phyloP scores from a whole-genome alignment of 2,329 filamentous ascomycete species.

The Diaporthe ampelina region DNA sequence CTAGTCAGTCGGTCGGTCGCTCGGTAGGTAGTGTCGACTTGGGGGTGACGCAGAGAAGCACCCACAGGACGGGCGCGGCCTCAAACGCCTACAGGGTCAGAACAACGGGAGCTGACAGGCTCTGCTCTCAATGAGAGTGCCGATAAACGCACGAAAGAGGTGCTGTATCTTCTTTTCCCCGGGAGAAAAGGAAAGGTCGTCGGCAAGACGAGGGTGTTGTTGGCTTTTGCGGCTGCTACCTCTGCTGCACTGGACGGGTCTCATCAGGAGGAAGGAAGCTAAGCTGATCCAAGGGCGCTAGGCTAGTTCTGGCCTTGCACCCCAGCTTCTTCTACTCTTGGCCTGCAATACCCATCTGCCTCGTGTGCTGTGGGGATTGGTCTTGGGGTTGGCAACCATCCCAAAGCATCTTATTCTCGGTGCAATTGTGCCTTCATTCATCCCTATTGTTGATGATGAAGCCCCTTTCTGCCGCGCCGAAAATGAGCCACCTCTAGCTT shows the following conservation, averaged over 20 bases:
- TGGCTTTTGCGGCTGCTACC: constrained; percentile 34
- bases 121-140: constrained; percentile 30
- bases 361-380: constrained; percentile 26
- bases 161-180: constrained; percentile 30
- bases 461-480: background rate
- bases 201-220: constrained; percentile 32
- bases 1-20: constrained; percentile 20
- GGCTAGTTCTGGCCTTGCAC: constrained; percentile 1
- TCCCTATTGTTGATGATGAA: background rate
- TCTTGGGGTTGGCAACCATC: background rate
- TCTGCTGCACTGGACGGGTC: constrained; percentile 24
- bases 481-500: background rate
- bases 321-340: background rate
- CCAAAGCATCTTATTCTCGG: background rate
- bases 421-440: background rate
- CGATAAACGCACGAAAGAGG: constrained; percentile 26
- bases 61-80: constrained; percentile 37
- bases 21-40: constrained; percentile 25
- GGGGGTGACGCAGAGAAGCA: constrained; percentile 37
- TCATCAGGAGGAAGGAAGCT: constrained; percentile 28
- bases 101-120: background rate
- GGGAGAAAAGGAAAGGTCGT: constrained; percentile 32
- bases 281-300: constrained; percentile 28
- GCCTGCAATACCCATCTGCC: background rate
- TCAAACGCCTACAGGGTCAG: constrained; percentile 23